phyloP scores from a whole-genome alignment of 208 protist species.

The Kentomonas sorsogonicus region DNA sequence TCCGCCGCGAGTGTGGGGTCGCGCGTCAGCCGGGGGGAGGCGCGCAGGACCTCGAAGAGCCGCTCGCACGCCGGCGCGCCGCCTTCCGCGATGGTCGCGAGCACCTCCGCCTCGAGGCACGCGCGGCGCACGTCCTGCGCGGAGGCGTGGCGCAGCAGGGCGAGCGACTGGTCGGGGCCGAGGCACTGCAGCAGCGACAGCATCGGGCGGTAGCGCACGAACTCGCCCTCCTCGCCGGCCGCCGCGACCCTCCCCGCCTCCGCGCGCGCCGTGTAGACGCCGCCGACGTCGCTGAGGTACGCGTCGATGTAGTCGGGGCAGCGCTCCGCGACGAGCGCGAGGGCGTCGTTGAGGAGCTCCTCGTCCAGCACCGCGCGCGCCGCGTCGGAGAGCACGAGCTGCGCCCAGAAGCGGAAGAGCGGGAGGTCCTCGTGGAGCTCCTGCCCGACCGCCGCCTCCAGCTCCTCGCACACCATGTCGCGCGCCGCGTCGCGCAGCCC shows the following conservation, averaged over 20 bases:
- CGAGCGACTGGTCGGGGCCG: slow-evolving; percentile 16
- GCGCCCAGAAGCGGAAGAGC: slow-evolving; percentile 70
- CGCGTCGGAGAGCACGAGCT: slow-evolving; percentile 58
- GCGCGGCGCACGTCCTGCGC: slow-evolving; percentile 30
- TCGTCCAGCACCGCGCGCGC: slow-evolving; percentile 52
- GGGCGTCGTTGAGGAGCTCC: slow-evolving; percentile 59
- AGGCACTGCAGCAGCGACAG: slow-evolving; percentile 18
- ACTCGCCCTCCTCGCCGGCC: slow-evolving; percentile 17
- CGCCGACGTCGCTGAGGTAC: slow-evolving; percentile 64
- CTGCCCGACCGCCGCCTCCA: slow-evolving; percentile 36
- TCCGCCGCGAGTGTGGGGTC: slow-evolving; percentile 53
- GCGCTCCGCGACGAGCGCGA: slow-evolving; percentile 32
- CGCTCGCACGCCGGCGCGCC: slow-evolving; percentile 20
- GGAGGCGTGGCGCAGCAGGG: slow-evolving; percentile 9
- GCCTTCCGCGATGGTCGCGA: slow-evolving; percentile 37
- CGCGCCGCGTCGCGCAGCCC: slow-evolving; percentile 29
- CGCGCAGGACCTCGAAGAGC: slow-evolving; percentile 52
- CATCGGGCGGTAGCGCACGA: slow-evolving; percentile 61
- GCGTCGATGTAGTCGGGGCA: slow-evolving; percentile 16
- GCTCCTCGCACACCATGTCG: slow-evolving; percentile 29
- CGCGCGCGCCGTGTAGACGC: slow-evolving; percentile 13
- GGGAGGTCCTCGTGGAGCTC: slow-evolving; percentile 66
- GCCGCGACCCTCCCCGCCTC: slow-evolving; percentile 13
- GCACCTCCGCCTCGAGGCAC: slow-evolving; percentile 54
- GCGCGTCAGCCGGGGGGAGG: slow-evolving; percentile 21